These are phyloP conservation scores for Hygrophoropsis aurantiaca DNA, from an alignment of 768 basidiomycete species.

Conservation along the genomic window DNA sequence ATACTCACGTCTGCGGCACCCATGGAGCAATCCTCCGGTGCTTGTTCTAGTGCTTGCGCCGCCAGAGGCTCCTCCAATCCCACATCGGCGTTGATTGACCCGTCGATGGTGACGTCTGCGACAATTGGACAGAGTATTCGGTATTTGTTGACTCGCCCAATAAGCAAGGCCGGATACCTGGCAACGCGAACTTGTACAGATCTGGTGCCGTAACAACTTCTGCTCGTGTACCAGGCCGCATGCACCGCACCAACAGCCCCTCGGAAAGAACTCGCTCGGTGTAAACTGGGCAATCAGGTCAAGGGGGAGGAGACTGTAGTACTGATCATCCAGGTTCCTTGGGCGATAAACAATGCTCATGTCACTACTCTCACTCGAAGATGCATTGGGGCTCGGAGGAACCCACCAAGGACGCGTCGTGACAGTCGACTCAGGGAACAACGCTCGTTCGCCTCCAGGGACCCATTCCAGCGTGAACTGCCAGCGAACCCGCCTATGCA, in stretches of 20 bases:
- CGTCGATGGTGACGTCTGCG: no score
- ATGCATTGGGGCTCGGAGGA: slow-evolving; percentile 10
- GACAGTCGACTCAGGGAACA: slow-evolving; percentile 13
- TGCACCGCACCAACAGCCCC: slow-evolving; percentile 47
- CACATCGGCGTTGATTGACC: no score
- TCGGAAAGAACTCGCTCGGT: slow-evolving; percentile 34
- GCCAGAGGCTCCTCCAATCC: no score
- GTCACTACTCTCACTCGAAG: background rate
- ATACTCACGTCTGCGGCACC: no score
- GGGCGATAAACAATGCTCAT: slow-evolving; percentile 19
- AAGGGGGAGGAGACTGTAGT: slow-evolving; percentile 27
- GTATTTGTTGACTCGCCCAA: background rate
- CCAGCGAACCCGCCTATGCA: slow-evolving; percentile 43
- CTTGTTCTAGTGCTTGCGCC: no score
- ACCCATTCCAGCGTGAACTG: slow-evolving; percentile 45
- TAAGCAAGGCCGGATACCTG: slow-evolving; percentile 26
- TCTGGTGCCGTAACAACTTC: slow-evolving; percentile 43
- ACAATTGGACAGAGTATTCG: no score
- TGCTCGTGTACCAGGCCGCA: slow-evolving; percentile 54
- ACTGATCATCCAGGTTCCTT: slow-evolving; percentile 23
- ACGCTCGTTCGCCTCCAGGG: slow-evolving; percentile 46
- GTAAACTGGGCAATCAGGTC: slow-evolving; percentile 29
- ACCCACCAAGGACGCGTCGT: slow-evolving; percentile 19
- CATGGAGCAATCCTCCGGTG: no score
- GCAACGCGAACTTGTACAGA: slow-evolving; percentile 43